Conservation (phyloP, 306 rosid genomes). For the Carpinus viminea region DNA sequence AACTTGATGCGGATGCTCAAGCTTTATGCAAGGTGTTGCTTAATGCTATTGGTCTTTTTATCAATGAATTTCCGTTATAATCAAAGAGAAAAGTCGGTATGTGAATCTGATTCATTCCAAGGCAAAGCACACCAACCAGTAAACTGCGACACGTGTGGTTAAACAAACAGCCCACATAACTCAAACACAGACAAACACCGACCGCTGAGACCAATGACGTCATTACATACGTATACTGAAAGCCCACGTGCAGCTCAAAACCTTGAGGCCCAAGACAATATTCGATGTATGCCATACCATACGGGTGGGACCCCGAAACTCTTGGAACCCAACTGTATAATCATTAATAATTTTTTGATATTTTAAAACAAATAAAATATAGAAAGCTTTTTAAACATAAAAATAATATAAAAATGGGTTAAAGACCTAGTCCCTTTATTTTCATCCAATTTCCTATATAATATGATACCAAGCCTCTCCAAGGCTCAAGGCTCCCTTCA, state of each 20-base stretch:
- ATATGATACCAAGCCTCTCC: too few relatives aligned
- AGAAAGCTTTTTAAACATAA: too few relatives aligned
- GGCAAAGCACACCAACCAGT: neutral
- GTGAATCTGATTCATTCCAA: too few relatives aligned
- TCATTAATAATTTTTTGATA: neutral
- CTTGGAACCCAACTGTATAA: neutral
- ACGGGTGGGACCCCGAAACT: neutral
- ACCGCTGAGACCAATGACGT: neutral
- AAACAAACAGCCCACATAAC: neutral
- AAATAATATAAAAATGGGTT: too few relatives aligned
- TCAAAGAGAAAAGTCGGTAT: too few relatives aligned
- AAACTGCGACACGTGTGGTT: neutral
- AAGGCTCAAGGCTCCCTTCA: too few relatives aligned
- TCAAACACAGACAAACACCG: neutral
- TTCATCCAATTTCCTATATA: neutral
- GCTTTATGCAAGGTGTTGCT: too few relatives aligned
- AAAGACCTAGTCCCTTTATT: neutral
- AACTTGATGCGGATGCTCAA: too few relatives aligned
- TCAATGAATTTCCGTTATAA: too few relatives aligned
- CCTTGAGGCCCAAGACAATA: neutral
- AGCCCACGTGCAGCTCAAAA: too few relatives aligned
- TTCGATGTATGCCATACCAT: neutral
- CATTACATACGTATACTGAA: conserved; percentile 13
- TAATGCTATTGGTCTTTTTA: too few relatives aligned
- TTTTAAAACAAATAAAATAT: neutral